Conservation (phyloP, 2,329 filamentous ascomycete genomes). For the Talaromyces sp. region DNA sequence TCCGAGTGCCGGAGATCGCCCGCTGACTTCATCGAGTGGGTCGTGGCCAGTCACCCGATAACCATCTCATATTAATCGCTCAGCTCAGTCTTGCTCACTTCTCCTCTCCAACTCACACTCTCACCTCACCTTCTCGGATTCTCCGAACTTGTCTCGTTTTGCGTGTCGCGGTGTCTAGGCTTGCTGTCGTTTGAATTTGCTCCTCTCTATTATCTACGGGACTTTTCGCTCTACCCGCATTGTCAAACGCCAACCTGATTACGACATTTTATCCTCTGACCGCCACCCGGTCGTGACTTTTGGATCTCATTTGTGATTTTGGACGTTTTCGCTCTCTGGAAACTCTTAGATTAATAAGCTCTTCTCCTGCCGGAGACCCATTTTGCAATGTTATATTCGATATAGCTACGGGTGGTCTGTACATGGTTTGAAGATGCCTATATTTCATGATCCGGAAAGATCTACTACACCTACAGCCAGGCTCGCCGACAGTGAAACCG, state of each 20-base stretch:
- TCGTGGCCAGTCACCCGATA: neutral
- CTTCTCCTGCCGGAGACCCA: neutral
- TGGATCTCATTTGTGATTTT: neutral
- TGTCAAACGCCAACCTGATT: neutral
- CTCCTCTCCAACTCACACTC: neutral
- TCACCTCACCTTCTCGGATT: neutral
- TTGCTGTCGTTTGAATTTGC: neutral
- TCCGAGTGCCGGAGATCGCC: neutral
- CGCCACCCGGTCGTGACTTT: slow-evolving; percentile 3
- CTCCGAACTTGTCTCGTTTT: neutral
- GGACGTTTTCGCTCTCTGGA: neutral
- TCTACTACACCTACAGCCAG: slow-evolving; percentile 13
- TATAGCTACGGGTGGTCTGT: neutral
- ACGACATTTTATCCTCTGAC: slow-evolving; percentile 1
- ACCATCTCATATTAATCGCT: too few relatives aligned
- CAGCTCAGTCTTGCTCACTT: neutral
- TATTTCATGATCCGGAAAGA: slow-evolving; percentile 27
- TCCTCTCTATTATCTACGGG: neutral
- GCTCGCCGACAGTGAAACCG: neutral
- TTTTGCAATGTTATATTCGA: slow-evolving; percentile 1
- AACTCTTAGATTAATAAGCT: neutral
- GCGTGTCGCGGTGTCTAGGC: neutral
- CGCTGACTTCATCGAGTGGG: neutral
- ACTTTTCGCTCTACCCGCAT: neutral
- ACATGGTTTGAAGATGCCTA: slow-evolving; percentile 22